Conservation (phyloP, 1,284 basidiomycete species). For the Leccinum subrobustum region DNA sequence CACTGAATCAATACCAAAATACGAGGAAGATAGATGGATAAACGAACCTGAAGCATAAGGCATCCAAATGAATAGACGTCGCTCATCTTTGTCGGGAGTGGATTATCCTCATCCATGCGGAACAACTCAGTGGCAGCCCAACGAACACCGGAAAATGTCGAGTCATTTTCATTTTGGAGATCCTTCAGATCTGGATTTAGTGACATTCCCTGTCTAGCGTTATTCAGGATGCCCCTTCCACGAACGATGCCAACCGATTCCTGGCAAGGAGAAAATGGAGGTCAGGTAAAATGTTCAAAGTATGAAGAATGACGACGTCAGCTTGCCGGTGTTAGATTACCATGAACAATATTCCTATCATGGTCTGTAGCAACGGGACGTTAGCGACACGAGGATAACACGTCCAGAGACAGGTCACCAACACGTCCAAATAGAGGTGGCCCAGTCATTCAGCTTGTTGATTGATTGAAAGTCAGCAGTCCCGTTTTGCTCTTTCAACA, state of each 20-base stretch:
- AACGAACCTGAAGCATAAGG: constrained; percentile 16
- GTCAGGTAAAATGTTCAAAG: not conserved
- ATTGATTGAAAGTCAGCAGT: not conserved
- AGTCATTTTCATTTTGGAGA: not conserved
- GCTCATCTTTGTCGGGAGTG: constrained; percentile 13
- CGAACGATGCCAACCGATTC: not conserved
- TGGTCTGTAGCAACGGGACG: constrained; percentile 1
- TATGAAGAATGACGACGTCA: not conserved
- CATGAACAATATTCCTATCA: not conserved
- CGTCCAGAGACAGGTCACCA: not conserved
- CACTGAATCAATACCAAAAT: not conserved
- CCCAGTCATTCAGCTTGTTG: constrained; percentile 10
- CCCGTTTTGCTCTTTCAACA: not conserved
- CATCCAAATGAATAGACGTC: constrained; percentile 17
- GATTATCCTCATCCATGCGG: not conserved
- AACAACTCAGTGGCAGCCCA: constrained; percentile 16
- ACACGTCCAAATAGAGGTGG: constrained; percentile 2
- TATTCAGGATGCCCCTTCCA: constrained; percentile 3
- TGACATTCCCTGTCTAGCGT: not conserved
- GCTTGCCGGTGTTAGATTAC: constrained; percentile 11
- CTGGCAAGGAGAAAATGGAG: not conserved
- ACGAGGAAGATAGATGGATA: not conserved
- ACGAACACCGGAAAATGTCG: constrained; percentile 4
- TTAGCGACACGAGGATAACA: not conserved
- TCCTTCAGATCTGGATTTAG: not conserved